A percentile compares a stretch with the other conserved stretches of the same genome.
Evolutionary conservation across 202 grass and related monocot species (phyloP).

Genomic region (Tripidium arundinaceum): DNA sequence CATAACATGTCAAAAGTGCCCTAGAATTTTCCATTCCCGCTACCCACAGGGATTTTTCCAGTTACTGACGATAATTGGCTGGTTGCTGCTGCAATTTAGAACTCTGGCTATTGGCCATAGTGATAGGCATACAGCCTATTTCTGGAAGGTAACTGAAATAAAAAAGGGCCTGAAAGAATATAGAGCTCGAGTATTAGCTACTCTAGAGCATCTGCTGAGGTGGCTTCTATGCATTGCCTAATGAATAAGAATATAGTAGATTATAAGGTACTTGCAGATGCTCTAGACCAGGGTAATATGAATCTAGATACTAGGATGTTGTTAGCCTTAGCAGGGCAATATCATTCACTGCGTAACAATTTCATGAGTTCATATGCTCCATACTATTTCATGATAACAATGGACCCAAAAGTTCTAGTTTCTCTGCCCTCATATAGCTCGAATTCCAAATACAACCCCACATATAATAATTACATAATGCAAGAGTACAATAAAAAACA

Average conservation of each 20-base stretch:
- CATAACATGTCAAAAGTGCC: background rate
- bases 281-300: background rate
- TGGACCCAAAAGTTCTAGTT: background rate
- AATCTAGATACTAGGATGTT: slow-evolving; percentile 19
- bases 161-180: slow-evolving; percentile 2
- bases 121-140: background rate
- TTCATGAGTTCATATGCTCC: slow-evolving; percentile 14
- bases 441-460: slow-evolving; percentile 1
- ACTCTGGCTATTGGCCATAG: background rate
- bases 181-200: slow-evolving; percentile 20
- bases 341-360: background rate
- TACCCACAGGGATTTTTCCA: background rate
- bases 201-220: slow-evolving; percentile 3
- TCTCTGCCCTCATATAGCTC: background rate
- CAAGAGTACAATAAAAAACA: slow-evolving; percentile 16
- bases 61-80: background rate
- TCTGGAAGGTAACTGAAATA: background rate
- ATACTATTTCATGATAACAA: slow-evolving; percentile 14
- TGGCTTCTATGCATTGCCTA: background rate
- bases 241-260: slow-evolving; percentile 27
- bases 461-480: slow-evolving; percentile 1
- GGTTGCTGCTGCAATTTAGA: background rate
- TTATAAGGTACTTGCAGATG: background rate
- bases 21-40: background rate
- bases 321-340: background rate